These are phyloP conservation scores for Solanum tarapatanum DNA, from an alignment of 257 asterid genomes.

Conservation along the genomic window DNA sequence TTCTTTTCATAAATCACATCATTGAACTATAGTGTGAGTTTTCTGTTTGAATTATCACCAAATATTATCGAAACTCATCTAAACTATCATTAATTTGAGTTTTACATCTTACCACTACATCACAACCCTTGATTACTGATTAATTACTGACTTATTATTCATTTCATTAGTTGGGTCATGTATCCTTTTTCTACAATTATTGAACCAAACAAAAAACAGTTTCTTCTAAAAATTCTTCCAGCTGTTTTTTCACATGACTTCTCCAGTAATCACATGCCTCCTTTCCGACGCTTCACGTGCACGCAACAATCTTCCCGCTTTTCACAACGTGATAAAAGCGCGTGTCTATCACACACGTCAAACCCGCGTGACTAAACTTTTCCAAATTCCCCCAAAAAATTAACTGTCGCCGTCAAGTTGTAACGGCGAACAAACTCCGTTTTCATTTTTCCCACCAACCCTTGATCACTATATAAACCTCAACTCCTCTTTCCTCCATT, in stretches of 20 bases:
- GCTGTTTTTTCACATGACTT: conserved; percentile 5
- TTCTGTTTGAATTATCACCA: not conserved
- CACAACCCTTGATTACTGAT: too few relatives aligned
- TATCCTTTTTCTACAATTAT: not conserved
- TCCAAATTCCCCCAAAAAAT: not conserved
- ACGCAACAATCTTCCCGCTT: not conserved
- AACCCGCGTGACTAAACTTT: not conserved
- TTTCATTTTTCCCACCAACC: not conserved
- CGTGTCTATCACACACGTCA: not conserved
- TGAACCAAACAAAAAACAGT: not conserved
- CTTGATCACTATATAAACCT: not conserved
- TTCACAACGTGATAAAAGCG: conserved; percentile 1
- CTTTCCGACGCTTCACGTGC: not conserved
- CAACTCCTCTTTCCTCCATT: not conserved
- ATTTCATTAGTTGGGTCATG: not conserved
- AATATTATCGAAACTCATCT: too few relatives aligned
- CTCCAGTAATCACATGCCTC: conserved; percentile 8
- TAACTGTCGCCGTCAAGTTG: not conserved
- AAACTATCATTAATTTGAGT: not conserved
- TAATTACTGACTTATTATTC: not conserved
- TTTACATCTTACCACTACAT: too few relatives aligned
- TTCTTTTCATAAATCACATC: not conserved
- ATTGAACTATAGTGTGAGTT: not conserved
- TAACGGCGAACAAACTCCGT: not conserved
- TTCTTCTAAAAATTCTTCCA: not conserved